phyloP scores from a whole-genome alignment of 495 filamentous ascomycete species.

The Xylaria palmicola region DNA sequence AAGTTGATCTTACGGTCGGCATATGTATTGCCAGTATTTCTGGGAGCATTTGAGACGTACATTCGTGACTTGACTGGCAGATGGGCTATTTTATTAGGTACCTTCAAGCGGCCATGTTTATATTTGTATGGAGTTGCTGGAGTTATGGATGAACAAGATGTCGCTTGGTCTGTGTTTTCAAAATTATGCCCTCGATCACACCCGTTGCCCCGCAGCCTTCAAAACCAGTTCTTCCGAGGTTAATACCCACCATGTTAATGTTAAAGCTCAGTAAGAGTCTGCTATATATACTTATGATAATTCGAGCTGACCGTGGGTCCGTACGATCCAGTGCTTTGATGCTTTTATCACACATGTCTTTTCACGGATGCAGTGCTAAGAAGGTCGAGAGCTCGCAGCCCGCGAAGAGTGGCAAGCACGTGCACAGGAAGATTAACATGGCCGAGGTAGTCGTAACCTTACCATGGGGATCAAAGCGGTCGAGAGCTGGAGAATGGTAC shows the following conservation, averaged over 20 bases:
- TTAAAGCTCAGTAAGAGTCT: no score
- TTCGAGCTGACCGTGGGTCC: no score
- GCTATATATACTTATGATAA: no score
- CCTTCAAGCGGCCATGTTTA: neutral
- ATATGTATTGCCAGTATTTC: neutral
- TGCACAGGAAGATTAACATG: constrained; percentile 53
- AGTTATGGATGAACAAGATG: neutral
- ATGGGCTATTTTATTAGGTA: constrained; percentile 6
- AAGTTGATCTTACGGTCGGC: neutral
- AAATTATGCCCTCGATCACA: no score
- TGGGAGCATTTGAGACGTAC: neutral
- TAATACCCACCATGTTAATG: no score
- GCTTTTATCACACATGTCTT: no score
- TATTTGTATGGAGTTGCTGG: constrained; percentile 13
- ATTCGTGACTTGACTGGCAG: neutral
- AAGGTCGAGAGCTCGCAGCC: constrained; percentile 8
- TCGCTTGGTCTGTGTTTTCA: neutral
- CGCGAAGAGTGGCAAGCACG: constrained; percentile 41
- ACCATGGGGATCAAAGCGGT: constrained; percentile 30
- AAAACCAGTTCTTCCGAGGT: no score
- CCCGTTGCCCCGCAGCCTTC: no score
- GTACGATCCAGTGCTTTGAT: no score
- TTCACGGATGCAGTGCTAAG: constrained; percentile 48
- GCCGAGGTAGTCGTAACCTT: constrained; percentile 55
- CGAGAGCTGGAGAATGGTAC: constrained; percentile 33